Percentiles rank a stretch among this genome's conserved stretches.
These are phyloP conservation scores for Microbotryum intermedium DNA, from an alignment of 1,284 basidiomycete species.

Conservation along the genomic window DNA sequence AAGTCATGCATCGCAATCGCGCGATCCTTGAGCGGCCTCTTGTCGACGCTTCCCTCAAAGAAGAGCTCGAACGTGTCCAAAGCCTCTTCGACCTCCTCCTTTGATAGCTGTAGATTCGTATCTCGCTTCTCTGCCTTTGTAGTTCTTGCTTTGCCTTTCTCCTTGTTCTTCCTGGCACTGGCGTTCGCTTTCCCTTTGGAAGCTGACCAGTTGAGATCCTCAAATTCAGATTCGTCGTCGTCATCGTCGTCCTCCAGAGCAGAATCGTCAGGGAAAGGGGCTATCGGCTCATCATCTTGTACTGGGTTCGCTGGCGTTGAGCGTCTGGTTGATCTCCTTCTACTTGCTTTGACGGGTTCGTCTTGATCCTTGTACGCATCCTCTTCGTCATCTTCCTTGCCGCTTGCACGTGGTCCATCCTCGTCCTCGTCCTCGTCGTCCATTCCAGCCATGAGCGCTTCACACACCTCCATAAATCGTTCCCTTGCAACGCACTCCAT, in stretches of 20 bases:
- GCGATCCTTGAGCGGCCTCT: not conserved
- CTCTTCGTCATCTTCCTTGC: not conserved
- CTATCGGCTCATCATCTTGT: not conserved
- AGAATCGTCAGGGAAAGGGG: not conserved
- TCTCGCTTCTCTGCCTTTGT: not conserved
- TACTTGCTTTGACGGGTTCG: not conserved
- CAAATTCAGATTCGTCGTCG: not conserved
- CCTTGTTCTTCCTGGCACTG: constrained; percentile 1
- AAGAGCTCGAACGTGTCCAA: constrained; percentile 32
- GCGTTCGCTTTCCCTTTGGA: not conserved
- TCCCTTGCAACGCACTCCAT: constrained; percentile 20
- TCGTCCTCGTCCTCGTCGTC: not conserved
- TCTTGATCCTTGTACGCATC: not conserved
- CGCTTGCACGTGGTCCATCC: not conserved
- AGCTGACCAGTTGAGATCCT: not conserved
- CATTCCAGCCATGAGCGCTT: constrained; percentile 4
- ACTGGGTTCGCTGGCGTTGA: not conserved
- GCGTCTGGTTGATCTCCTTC: not conserved
- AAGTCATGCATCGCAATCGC: constrained; percentile 30
- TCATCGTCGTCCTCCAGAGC: not conserved
- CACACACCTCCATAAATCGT: constrained; percentile 17
- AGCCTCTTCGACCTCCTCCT: constrained; percentile 24
- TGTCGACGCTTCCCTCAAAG: constrained; percentile 23
- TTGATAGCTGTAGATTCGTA: constrained; percentile 1
- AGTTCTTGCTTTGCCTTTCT: not conserved